Percentiles rank a stretch among this genome's conserved stretches.
phyloP scores from a whole-genome alignment of 164 flowering plant genomes.

The Tetracentron sinense region DNA sequence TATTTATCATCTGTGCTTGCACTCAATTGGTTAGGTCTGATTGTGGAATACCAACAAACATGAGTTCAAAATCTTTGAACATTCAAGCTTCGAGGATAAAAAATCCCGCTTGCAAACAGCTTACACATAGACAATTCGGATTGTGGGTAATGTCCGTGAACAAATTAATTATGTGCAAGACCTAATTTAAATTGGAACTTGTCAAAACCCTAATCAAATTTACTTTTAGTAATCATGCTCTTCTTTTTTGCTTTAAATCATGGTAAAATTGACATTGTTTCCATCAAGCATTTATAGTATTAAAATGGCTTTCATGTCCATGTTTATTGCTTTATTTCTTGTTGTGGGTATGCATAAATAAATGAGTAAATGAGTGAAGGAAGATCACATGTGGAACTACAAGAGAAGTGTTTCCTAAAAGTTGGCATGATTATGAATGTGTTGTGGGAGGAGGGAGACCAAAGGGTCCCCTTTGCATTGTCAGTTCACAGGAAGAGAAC shows the following conservation, averaged over 20 bases:
- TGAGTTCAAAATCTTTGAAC: too few species aligned
- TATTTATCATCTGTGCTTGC: too few species aligned
- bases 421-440: constrained; percentile 26
- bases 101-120: too few species aligned
- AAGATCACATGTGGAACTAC: constrained; percentile 22
- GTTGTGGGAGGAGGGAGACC: constrained; percentile 40
- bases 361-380: constrained; percentile 7
- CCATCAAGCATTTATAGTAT: constrained; percentile 12
- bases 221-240: neutral
- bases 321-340: neutral
- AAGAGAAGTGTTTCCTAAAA: constrained; percentile 24
- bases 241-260: constrained; percentile 3
- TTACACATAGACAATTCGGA: too few species aligned
- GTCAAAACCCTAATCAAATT: too few species aligned
- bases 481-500: too few species aligned
- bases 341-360: constrained; percentile 13
- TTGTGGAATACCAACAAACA: too few species aligned
- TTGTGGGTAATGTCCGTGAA: too few species aligned
- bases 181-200: too few species aligned
- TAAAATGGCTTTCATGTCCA: constrained; percentile 12
- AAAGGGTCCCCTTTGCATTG: constrained; percentile 42
- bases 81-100: too few species aligned
- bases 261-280: constrained; percentile 11
- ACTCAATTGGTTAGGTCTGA: too few species aligned
- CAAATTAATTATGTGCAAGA: too few species aligned